A percentile compares a stretch with the other conserved stretches of the same genome.
These are phyloP conservation scores for Penicillium sp. DNA, from an alignment of 2,329 filamentous ascomycete genomes.

Conservation along the genomic window DNA sequence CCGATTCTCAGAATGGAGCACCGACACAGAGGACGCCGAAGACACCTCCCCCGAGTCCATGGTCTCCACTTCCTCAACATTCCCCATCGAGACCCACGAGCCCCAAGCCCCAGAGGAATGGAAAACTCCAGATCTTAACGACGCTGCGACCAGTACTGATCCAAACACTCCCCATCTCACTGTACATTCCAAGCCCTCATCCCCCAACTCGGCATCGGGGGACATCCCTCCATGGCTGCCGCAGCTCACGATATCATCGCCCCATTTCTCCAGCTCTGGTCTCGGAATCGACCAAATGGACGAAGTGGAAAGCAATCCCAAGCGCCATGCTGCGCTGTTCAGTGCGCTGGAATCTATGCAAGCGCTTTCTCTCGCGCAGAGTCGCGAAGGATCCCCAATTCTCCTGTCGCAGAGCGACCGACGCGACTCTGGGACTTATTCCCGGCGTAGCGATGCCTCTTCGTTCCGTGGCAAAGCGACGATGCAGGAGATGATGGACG, in stretches of 20 bases:
- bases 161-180: conserved; percentile 40
- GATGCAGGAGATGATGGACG: conserved; percentile 52
- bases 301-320: conserved; percentile 36
- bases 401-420: conserved; percentile 19
- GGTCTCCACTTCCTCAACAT: conserved; percentile 32
- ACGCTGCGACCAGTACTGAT: conserved; percentile 28
- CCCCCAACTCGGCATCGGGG: conserved; percentile 27
- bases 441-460: conserved; percentile 19
- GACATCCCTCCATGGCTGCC: conserved; percentile 29
- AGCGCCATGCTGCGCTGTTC: conserved; percentile 40
- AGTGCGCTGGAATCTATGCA: conserved; percentile 31
- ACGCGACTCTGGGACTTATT: conserved; percentile 5
- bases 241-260: conserved; percentile 26
- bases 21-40: conserved; percentile 35
- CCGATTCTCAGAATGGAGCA: conserved; percentile 44
- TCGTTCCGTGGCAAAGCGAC: conserved; percentile 32
- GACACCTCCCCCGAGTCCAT: conserved; percentile 36
- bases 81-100: conserved; percentile 26
- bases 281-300: conserved; percentile 35
- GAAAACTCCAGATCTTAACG: conserved; percentile 24
- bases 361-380: conserved; percentile 26
- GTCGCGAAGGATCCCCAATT: conserved; percentile 24
- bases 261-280: conserved; percentile 30
- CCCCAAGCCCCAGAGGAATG: conserved; percentile 22
- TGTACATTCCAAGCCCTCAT: conserved; percentile 30